phyloP scores from a whole-genome alignment of 1,284 basidiomycete species.

The Pseudomicrostroma phylloplanum region DNA sequence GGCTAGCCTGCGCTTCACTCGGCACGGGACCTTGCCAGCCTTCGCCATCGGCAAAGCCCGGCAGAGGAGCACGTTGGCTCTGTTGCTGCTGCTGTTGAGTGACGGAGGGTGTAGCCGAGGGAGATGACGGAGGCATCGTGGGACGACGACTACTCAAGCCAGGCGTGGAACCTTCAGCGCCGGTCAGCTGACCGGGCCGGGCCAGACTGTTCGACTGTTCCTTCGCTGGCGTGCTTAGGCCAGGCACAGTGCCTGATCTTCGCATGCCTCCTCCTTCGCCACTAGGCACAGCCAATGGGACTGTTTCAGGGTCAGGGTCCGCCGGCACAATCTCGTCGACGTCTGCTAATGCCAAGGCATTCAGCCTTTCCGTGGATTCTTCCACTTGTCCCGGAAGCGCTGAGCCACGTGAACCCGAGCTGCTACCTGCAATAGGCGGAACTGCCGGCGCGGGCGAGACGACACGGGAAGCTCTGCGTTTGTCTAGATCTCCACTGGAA shows the following conservation, averaged over 20 bases:
- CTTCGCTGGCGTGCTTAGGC: background rate
- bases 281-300: background rate
- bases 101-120: background rate
- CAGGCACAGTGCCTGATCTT: conserved; percentile 10
- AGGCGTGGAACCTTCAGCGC: no score
- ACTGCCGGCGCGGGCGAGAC: conserved; percentile 16
- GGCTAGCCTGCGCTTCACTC: background rate
- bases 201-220: background rate
- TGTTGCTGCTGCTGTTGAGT: background rate
- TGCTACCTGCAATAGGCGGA: background rate
- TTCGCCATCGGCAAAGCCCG: conserved; percentile 1
- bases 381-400: background rate
- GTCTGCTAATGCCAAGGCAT: background rate
- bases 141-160: no score
- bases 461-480: conserved; percentile 35
- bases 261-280: background rate
- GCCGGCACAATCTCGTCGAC: background rate
- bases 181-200: no score
- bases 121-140: background rate
- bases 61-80: background rate
- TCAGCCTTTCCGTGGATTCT: background rate
- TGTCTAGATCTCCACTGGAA: conserved; percentile 32
- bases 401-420: no score
- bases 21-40: conserved; percentile 8
- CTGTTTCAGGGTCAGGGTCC: background rate